Percentiles rank a stretch among this genome's conserved stretches.
These are phyloP conservation scores for Phytophthora multivora DNA, from an alignment of 352 stramenopile genomes.

Conservation along the genomic window DNA sequence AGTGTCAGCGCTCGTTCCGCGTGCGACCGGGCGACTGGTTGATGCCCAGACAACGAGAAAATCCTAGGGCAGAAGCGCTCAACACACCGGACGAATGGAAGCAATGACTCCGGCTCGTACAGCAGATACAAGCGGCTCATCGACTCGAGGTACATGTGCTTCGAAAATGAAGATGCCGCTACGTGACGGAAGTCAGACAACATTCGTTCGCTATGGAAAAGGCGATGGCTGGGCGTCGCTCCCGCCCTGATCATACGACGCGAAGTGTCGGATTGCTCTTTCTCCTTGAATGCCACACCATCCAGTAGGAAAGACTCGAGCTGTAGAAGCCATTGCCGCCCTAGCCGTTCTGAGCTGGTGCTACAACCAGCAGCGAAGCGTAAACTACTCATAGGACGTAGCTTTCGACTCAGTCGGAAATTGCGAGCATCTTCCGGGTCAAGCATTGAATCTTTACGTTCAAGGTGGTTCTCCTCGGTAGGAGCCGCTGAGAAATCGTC, in stretches of 20 bases:
- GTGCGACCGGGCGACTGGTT: slow-evolving; percentile 50
- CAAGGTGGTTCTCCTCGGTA: slow-evolving; percentile 7
- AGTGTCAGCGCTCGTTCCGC: slow-evolving; percentile 71
- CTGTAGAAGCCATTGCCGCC: slow-evolving; percentile 67
- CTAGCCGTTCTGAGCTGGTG: slow-evolving; percentile 54
- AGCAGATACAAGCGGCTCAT: slow-evolving; percentile 82
- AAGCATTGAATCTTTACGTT: slow-evolving; percentile 34
- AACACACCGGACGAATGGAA: slow-evolving; percentile 69
- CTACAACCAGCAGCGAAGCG: slow-evolving; percentile 74
- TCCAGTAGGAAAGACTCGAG: slow-evolving; percentile 75
- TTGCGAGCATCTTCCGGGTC: slow-evolving; percentile 45
- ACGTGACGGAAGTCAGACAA: slow-evolving; percentile 73
- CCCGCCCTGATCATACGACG: slow-evolving; percentile 12
- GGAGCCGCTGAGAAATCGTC: slow-evolving; percentile 31
- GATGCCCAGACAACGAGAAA: slow-evolving; percentile 64
- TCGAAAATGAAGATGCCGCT: slow-evolving; percentile 74
- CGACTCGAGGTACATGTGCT: slow-evolving; percentile 89
- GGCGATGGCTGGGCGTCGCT: slow-evolving; percentile 59
- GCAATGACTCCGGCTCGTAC: slow-evolving; percentile 56
- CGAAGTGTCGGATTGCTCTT: not conserved
- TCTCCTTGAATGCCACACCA: slow-evolving; percentile 50
- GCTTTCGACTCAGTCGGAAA: slow-evolving; percentile 73
- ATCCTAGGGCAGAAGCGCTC: slow-evolving; percentile 63
- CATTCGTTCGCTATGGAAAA: slow-evolving; percentile 85
- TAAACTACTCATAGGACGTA: slow-evolving; percentile 81